Evolutionary conservation across 495 filamentous ascomycete species (phyloP), one percentile per base, ranked within the genome.

Genomic region (Tuber magnatum): DNA sequence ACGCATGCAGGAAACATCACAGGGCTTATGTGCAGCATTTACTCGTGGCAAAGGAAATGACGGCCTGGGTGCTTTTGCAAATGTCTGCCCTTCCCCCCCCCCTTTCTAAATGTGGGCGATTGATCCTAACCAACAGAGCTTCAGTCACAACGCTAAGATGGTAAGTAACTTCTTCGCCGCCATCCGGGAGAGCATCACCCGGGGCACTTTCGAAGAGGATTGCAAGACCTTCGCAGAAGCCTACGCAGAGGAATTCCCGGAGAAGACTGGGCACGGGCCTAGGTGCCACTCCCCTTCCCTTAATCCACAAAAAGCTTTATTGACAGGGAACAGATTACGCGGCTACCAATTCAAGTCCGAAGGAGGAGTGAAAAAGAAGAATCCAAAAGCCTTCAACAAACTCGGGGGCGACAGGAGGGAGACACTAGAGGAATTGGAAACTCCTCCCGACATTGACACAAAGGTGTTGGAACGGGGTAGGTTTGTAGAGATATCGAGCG

Each of bases 31-130:
- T 98, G 44, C 90, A 93, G 75, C 96, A 99, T 82, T 87, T 99
- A 8, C 87, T 99, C 6, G 83, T 86, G 24, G 93, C 95, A 0
- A 94, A 93, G 78, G 95, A 99, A 83, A 97, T 99, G 96, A 89
- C 97, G 3, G 94, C 89, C 39, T 99, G 95, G 95, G 91, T 92
- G 3, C 86, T 99, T 22, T 85, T 99, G 40, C 94, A 97, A 82
- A 86, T 97, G 78, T 80, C 69, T 40, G 69, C 65, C 46, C 61
- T 39, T 72, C 20, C 41, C 40, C 3, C 12, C 14, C 35, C 42
- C 39, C 28, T 18, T 8, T 12, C 46, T 28, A 32, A 61, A 28
- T 28, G n/a, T 32, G 51, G 51, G 51, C 9, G 10, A 61, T 61
- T 61, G 51, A 61, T 61, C 28, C 35, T 20, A 10, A 40, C 75